Evolutionary conservation across 805 yeast genomes (phyloP), one percentile per base, ranked within the genome.

Genomic region (Ogataea methylovora): DNA sequence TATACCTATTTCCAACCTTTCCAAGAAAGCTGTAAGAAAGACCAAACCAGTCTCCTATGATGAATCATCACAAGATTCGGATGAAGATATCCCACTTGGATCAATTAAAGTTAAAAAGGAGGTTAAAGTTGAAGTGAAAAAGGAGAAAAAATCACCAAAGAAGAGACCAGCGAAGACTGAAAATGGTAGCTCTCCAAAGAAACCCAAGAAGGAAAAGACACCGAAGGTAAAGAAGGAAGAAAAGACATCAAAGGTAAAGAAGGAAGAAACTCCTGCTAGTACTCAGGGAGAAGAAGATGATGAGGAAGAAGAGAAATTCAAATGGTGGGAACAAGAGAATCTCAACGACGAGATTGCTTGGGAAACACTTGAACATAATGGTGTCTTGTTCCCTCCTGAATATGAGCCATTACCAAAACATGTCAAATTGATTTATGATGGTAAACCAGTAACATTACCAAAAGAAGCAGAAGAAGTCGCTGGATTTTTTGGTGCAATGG

Each of bases 401-500:
- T 90, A 90, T 55, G 88, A 81, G 51, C 87, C 92, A 3, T 61
- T 90, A 29, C 97, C 97, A 0, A 61, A 73, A 5, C 70, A 74
- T 48, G 83, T 88, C 26, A 84, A 82, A 51, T 47, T 90, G 34
- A 69, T 73, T 38, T 88, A 90, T 49, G 81, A 82, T 45, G 85
- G 84, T 1, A 68, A 73, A 43, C 84, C 92, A 0, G 88, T 88
- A 1, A 65, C 64, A 20, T 65, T 90, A 38, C 90, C 95, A 1
- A 60, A 64, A 1, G 83, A 69, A 36, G 97, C 96, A 2, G 98
- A 90, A 59, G 97, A 90, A 57, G 96, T 90, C 24, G 97, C 97
- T 0, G 97, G 96, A 0, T 90, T 87, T 51, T 90, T 71, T 56
- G 97, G 82, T 8, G 95, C 95, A 5, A 69, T 90, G 75, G 42